Conservation (phyloP, 2,329 filamentous ascomycete genomes). For the Xylariaceae sp. region DNA sequence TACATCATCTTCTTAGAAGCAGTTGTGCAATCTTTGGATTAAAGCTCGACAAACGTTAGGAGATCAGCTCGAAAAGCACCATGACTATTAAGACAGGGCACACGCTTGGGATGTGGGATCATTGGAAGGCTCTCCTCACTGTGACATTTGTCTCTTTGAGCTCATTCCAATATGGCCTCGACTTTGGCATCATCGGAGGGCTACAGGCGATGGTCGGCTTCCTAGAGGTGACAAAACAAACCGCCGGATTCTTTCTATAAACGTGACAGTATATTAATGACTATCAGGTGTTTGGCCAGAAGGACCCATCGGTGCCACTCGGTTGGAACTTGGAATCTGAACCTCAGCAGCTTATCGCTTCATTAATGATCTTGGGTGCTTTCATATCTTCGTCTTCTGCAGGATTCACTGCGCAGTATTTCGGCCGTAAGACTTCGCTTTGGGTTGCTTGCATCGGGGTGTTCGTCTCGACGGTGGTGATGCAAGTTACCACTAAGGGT, state of each 20-base stretch:
- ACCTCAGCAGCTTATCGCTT: conserved; percentile 45
- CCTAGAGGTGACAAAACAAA: conserved; percentile 22
- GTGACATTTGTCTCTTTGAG: conserved; percentile 28
- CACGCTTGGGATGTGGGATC: conserved; percentile 16
- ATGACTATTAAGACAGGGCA: too few relatives aligned
- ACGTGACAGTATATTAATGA: conserved; percentile 5
- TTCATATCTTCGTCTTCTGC: conserved; percentile 42
- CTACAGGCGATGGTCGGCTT: conserved; percentile 33
- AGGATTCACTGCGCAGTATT: conserved; percentile 35
- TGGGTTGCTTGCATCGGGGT: conserved; percentile 36
- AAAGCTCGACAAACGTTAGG: too few relatives aligned
- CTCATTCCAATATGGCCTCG: conserved; percentile 32
- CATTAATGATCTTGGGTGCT: conserved; percentile 45
- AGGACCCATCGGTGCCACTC: conserved; percentile 21
- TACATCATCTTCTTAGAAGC: too few relatives aligned
- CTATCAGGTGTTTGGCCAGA: conserved; percentile 25
- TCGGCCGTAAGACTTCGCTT: conserved; percentile 35
- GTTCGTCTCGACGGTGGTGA: conserved; percentile 44
- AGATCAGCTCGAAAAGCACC: too few relatives aligned
- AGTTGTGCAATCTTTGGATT: too few relatives aligned
- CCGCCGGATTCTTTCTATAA: background rate
- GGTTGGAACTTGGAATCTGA: conserved; percentile 33
- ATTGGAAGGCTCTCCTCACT: conserved; percentile 26
- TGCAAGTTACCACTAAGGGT: conserved; percentile 43
- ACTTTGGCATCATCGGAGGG: conserved; percentile 32